These are phyloP conservation scores for Scytalidium lignicola DNA, from an alignment of 2,329 filamentous ascomycete species.

Conservation along the genomic window DNA sequence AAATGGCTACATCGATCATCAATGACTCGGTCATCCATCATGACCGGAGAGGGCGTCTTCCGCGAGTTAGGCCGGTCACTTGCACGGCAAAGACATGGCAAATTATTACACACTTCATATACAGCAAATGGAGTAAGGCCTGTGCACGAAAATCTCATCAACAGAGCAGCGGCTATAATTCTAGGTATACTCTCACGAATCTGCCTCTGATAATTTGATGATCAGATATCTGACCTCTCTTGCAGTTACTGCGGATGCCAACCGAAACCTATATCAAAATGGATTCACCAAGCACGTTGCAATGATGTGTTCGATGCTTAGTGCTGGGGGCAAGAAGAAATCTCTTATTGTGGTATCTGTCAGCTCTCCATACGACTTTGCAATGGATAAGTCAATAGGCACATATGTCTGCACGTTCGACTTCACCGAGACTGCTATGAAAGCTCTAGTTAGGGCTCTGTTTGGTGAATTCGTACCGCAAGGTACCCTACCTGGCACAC, in stretches of 20 bases:
- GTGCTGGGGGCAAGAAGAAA: constrained; percentile 74
- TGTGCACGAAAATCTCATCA: constrained; percentile 89
- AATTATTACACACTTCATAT: constrained; percentile 89
- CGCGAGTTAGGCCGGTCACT: constrained; percentile 81
- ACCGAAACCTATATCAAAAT: constrained; percentile 87
- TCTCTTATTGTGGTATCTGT: constrained; percentile 87
- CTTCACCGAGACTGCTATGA: constrained; percentile 88
- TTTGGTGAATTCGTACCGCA: constrained; percentile 67
- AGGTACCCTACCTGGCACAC: constrained; percentile 63
- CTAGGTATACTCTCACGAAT: background rate
- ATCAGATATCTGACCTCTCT: background rate
- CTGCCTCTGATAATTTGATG: background rate
- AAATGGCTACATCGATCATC: constrained; percentile 42
- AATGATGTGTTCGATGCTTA: constrained; percentile 87
- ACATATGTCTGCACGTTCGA: constrained; percentile 96
- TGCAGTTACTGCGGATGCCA: constrained; percentile 88
- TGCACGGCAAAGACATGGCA: constrained; percentile 79
- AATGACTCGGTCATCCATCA: constrained; percentile 51
- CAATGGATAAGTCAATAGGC: constrained; percentile 82
- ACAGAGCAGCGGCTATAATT: constrained; percentile 80
- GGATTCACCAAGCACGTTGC: constrained; percentile 95
- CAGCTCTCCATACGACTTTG: constrained; percentile 95
- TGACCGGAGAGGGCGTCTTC: constrained; percentile 92
- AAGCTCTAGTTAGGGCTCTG: constrained; percentile 74
- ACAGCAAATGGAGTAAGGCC: constrained; percentile 88